Evolutionary conservation across 176 grass and related monocot species (phyloP).

Genomic region (Aegilops longissima): DNA sequence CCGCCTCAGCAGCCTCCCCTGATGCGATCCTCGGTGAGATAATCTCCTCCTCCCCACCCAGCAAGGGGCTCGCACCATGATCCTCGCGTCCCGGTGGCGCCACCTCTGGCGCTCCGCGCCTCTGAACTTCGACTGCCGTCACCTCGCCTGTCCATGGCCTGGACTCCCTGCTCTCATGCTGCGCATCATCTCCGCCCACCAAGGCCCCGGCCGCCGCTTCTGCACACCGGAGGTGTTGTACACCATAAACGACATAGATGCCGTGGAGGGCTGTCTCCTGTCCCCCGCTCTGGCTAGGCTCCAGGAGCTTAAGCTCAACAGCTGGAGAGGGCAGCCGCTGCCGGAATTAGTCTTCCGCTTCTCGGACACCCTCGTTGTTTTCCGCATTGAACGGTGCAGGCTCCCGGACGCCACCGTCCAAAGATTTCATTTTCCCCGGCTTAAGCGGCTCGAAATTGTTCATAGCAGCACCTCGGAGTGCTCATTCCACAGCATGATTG

Average conservation of each 20-base stretch:
- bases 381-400: neutral
- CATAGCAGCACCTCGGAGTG: neutral
- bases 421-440: neutral
- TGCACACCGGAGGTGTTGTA: no score
- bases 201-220: neutral
- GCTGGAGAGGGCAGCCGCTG: neutral
- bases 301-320: neutral
- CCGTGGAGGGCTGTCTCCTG: neutral
- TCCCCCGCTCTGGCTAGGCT: neutral
- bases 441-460: neutral
- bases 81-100: neutral
- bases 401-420: neutral
- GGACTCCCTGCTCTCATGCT: no score
- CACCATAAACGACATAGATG: no score
- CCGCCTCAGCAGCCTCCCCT: neutral
- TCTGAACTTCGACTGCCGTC: neutral
- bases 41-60: neutral
- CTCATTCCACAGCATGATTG: neutral
- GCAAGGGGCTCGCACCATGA: neutral
- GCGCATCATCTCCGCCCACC: neutral
- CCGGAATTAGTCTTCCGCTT: slow-evolving; percentile 30
- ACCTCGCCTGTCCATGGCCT: neutral
- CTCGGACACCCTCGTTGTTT: neutral
- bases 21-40: neutral
- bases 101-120: neutral